A percentile compares a stretch with the other conserved stretches of the same genome.
phyloP scores from a whole-genome alignment of 2,329 filamentous ascomycete species.

The Calonectria henricotiae region DNA sequence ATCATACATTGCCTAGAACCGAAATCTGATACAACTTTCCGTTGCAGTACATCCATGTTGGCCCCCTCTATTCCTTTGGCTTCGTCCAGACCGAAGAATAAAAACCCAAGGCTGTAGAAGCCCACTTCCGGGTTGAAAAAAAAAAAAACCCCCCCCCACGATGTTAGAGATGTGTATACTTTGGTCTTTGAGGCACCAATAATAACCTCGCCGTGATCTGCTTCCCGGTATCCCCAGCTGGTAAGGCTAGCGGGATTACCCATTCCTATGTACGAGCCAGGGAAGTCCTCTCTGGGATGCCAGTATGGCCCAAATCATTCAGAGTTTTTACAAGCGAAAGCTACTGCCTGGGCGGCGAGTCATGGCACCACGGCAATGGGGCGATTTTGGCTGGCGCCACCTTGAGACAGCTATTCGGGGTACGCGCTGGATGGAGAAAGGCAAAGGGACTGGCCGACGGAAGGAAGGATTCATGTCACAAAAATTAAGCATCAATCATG shows the following conservation, averaged over 20 bases:
- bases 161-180: background rate
- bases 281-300: too few relatives aligned
- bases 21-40: background rate
- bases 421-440: slow-evolving; percentile 2
- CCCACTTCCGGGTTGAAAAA: background rate
- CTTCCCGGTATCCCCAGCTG: slow-evolving; percentile 5
- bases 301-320: background rate
- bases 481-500: background rate
- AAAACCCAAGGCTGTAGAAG: background rate
- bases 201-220: slow-evolving; percentile 2
- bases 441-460: background rate
- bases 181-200: background rate
- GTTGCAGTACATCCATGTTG: background rate
- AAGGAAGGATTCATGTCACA: background rate
- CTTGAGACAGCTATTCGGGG: background rate
- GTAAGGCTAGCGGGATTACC: background rate
- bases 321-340: background rate
- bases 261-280: background rate
- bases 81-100: background rate
- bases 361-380: background rate
- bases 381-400: slow-evolving; percentile 6
- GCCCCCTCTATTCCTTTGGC: background rate
- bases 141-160: background rate
- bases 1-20: background rate
- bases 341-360: background rate